A percentile compares a stretch with the other conserved stretches of the same genome.
phyloP scores from a whole-genome alignment of 257 asterid genomes.

The Solanum gracilifrons region DNA sequence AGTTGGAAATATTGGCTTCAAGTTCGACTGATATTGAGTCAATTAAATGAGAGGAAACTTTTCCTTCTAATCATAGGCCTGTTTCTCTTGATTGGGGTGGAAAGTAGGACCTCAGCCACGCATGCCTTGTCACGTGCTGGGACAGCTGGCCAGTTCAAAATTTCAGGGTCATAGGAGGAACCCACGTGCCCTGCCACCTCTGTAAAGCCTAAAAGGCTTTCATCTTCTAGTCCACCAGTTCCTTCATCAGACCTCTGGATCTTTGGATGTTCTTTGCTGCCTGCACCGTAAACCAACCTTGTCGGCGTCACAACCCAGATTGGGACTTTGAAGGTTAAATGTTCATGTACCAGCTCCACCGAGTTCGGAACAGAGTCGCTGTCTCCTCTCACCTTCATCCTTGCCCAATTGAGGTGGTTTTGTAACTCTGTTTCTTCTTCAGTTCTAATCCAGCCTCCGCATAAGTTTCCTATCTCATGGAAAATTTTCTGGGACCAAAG shows the following conservation, averaged over 20 bases:
- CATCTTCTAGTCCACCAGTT: background rate
- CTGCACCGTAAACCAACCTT: background rate
- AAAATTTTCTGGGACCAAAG: background rate
- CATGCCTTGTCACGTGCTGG: background rate
- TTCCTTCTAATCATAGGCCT: background rate
- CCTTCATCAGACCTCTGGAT: background rate
- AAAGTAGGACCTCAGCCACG: background rate
- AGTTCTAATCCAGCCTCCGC: background rate
- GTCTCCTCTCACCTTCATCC: background rate
- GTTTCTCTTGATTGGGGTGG: background rate
- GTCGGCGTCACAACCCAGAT: background rate
- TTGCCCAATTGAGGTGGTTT: background rate
- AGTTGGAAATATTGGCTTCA: background rate
- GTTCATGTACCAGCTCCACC: background rate
- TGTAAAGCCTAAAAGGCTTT: background rate
- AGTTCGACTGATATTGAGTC: background rate
- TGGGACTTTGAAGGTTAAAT: background rate
- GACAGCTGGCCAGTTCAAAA: background rate
- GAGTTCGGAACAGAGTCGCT: background rate
- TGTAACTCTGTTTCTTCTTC: background rate
- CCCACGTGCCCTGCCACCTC: background rate
- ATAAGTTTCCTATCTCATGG: background rate
- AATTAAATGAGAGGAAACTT: background rate
- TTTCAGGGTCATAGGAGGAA: background rate
- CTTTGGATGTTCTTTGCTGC: background rate